phyloP scores from a whole-genome alignment of 2,329 filamentous ascomycete species.

The Hypocrella siamensis region DNA sequence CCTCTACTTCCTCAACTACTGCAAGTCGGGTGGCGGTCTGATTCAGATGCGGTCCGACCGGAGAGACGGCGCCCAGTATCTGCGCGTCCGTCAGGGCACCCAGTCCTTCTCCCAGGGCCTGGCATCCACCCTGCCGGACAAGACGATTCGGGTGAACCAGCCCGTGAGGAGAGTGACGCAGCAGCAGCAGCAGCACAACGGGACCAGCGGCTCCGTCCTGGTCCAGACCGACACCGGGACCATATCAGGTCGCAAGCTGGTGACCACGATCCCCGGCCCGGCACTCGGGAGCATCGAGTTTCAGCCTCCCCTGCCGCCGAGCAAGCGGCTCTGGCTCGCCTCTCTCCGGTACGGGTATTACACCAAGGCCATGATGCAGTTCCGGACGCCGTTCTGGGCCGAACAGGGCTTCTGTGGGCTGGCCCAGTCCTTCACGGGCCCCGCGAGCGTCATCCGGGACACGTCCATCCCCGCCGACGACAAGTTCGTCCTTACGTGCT shows the following conservation, averaged over 20 bases:
- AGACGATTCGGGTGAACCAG: neutral
- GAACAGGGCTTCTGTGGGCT: slow-evolving; percentile 10
- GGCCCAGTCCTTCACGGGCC: slow-evolving; percentile 12
- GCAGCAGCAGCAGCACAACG: no score
- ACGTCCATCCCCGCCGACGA: slow-evolving; percentile 17
- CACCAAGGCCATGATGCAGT: slow-evolving; percentile 22
- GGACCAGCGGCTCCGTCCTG: no score
- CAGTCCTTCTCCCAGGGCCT: neutral
- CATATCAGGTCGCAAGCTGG: neutral
- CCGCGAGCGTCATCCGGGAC: slow-evolving; percentile 23
- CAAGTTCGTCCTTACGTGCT: slow-evolving; percentile 22
- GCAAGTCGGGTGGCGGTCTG: slow-evolving; percentile 34
- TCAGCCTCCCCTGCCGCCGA: slow-evolving; percentile 23
- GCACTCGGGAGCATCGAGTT: slow-evolving; percentile 8
- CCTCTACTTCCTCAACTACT: slow-evolving; percentile 39
- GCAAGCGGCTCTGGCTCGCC: neutral
- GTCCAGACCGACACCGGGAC: neutral
- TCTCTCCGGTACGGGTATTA: slow-evolving; percentile 22
- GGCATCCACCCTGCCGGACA: neutral
- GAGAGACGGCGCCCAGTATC: slow-evolving; percentile 34
- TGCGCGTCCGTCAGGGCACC: slow-evolving; percentile 17
- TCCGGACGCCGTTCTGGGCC: slow-evolving; percentile 17
- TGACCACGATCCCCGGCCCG: neutral
- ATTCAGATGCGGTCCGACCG: slow-evolving; percentile 35
- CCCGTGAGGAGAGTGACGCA: no score